Percentiles rank a stretch among this genome's conserved stretches.
phyloP scores from a whole-genome alignment of 2,329 filamentous ascomycete genomes.

The Sporothrix inflata region DNA sequence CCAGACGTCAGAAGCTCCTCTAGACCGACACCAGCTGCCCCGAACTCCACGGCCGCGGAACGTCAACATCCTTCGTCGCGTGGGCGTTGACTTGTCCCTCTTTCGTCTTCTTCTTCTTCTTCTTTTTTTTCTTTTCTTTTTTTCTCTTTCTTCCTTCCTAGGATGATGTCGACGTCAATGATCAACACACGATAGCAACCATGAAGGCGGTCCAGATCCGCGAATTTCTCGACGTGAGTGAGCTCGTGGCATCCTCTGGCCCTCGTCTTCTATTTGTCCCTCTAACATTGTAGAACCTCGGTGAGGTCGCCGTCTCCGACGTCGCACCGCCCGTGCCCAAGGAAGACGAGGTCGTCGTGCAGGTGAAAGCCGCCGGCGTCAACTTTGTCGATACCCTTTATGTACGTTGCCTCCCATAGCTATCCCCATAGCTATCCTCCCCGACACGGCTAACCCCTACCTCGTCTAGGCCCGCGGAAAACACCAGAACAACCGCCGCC shows the following conservation, averaged over 20 bases:
- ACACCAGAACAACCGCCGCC: conserved; percentile 63
- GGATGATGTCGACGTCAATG: not conserved
- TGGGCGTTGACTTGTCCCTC: not conserved
- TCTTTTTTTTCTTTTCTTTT: not conserved
- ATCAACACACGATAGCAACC: not conserved
- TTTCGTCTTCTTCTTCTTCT: not conserved
- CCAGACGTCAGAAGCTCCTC: conserved; percentile 1
- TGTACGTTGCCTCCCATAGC: conserved; percentile 38
- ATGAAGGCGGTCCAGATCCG: conserved; percentile 30
- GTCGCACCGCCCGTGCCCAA: conserved; percentile 42
- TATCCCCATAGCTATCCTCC: no score
- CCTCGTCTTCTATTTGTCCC: not conserved
- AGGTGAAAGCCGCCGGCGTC: conserved; percentile 57
- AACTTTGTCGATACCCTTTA: conserved; percentile 66
- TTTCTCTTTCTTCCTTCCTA: not conserved
- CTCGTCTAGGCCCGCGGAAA: conserved; percentile 51
- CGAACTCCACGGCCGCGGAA: not conserved
- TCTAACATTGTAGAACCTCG: conserved; percentile 31
- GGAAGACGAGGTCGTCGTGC: conserved; percentile 46
- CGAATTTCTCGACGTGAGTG: conserved; percentile 18
- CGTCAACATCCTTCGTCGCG: not conserved
- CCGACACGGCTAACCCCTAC: not conserved
- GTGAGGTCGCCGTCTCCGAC: conserved; percentile 41
- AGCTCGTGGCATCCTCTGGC: not conserved
- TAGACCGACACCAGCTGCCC: not conserved